phyloP scores from a whole-genome alignment of 192 early-diverging fungal genomes.

The Gamsiella multidivaricata region DNA sequence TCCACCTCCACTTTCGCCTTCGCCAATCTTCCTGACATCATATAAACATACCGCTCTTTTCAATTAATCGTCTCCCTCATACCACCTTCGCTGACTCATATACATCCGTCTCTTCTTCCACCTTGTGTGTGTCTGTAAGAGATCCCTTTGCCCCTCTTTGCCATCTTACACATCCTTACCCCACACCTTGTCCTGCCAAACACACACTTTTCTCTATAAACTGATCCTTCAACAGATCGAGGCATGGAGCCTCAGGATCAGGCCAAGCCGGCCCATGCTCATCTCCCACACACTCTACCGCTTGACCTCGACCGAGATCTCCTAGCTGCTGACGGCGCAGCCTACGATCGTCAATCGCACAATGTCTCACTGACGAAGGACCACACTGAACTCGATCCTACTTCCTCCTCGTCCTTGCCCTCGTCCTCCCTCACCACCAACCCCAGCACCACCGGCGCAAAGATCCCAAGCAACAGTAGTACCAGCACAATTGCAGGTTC shows the following conservation, averaged over 20 bases:
- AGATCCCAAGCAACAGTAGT: neutral
- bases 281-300: neutral
- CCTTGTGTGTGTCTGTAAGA: no score
- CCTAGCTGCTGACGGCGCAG: neutral
- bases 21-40: no score
- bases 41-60: no score
- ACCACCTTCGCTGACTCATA: no score
- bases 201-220: neutral
- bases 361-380: neutral
- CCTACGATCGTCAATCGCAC: neutral
- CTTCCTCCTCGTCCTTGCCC: neutral
- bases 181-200: neutral
- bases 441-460: neutral
- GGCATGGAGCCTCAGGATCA: constrained; percentile 52
- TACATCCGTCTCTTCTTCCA: neutral
- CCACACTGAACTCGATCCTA: neutral
- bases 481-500: neutral
- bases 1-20: no score
- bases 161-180: neutral
- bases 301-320: neutral
- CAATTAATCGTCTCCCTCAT: no score
- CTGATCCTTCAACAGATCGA: constrained; percentile 35
- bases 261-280: neutral
- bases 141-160: no score
- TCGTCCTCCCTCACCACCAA: no score